Percentiles rank a stretch among this genome's conserved stretches.
Evolutionary conservation across 371 early-diverging fungal genomes (phyloP).

Genomic region (Mycotypha africana): DNA sequence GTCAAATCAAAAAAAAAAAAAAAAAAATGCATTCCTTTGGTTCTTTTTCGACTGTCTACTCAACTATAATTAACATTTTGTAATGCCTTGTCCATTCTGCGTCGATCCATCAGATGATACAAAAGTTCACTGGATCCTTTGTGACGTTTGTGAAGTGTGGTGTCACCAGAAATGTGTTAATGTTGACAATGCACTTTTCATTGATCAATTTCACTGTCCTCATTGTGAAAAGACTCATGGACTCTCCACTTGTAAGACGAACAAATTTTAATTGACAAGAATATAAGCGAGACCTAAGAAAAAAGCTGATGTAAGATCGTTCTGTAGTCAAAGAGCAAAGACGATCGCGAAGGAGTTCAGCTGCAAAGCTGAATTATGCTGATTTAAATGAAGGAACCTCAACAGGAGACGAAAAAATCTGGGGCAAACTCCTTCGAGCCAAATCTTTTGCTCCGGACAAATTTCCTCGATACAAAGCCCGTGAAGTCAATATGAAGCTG

Average conservation of each 20-base stretch:
- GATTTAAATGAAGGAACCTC: conserved; percentile 66
- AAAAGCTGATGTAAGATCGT: conserved; percentile 54
- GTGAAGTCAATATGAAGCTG: conserved; percentile 49
- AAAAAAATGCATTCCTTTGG: no score
- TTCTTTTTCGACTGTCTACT: no score
- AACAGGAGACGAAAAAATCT: conserved; percentile 56
- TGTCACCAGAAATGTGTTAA: neutral
- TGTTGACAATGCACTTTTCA: conserved; percentile 43
- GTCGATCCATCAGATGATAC: no score
- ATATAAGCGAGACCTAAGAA: conserved; percentile 37
- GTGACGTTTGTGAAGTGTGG: neutral
- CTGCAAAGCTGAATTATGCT: conserved; percentile 61
- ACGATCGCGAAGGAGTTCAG: no score
- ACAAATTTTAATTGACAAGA: conserved; percentile 13
- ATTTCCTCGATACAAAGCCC: conserved; percentile 53
- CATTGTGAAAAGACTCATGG: conserved; percentile 50
- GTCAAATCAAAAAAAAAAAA: no score
- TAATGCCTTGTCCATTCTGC: no score
- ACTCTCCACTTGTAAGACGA: conserved; percentile 53
- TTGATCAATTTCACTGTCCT: conserved; percentile 67
- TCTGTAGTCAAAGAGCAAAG: no score
- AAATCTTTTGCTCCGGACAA: conserved; percentile 52
- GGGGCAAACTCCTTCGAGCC: conserved; percentile 51
- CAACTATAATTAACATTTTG: no score
- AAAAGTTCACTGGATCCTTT: neutral